phyloP scores from a whole-genome alignment of 164 flowering plant species.

The Magnolia changhungtana region DNA sequence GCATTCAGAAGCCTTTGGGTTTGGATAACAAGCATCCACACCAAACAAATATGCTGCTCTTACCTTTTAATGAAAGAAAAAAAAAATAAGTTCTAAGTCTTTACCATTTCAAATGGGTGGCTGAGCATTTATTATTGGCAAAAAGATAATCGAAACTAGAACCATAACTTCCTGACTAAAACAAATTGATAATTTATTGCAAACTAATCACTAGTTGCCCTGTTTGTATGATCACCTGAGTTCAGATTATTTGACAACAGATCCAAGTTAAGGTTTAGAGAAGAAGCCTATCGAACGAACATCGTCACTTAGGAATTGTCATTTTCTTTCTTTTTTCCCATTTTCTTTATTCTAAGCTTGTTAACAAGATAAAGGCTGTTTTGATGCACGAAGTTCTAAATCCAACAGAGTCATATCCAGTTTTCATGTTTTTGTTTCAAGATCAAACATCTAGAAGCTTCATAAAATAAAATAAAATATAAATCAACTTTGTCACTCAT shows the following conservation, averaged over 20 bases:
- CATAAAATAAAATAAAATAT: no score
- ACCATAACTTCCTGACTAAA: background rate
- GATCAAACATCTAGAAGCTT: no score
- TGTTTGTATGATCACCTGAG: background rate
- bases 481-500: no score
- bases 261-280: background rate
- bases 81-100: background rate
- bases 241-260: no score
- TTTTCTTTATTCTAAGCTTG: background rate
- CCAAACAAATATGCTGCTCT: background rate
- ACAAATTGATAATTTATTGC: no score
- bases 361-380: background rate
- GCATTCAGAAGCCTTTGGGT: background rate
- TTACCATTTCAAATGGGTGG: background rate
- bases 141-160: background rate
- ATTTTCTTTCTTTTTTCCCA: background rate
- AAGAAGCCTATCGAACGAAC: no score
- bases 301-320: background rate
- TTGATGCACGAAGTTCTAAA: background rate
- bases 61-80: background rate
- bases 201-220: background rate
- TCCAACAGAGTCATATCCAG: no score
- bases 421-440: no score
- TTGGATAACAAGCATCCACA: conserved; percentile 2
- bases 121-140: background rate